These are phyloP conservation scores for Gaultheria prostrata DNA, from an alignment of 148 eudicot species.

Conservation along the genomic window DNA sequence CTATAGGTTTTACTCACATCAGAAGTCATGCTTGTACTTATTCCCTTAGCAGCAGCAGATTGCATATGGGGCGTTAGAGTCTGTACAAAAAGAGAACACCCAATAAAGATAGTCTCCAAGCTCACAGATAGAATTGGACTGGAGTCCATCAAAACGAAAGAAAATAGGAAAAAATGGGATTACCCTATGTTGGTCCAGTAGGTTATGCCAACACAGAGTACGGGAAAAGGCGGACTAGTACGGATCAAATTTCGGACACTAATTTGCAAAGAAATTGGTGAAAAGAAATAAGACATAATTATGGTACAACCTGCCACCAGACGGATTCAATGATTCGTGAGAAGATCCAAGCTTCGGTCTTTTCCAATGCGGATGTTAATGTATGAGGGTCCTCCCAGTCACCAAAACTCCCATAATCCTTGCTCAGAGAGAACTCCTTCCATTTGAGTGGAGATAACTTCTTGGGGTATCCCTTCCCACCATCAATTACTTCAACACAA, in stretches of 20 bases:
- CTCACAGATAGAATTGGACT: not conserved
- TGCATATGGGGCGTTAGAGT: slow-evolving; percentile 80
- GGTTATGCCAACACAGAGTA: slow-evolving; percentile 4
- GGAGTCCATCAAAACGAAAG: not conserved
- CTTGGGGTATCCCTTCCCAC: slow-evolving; percentile 35
- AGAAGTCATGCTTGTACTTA: slow-evolving; percentile 40
- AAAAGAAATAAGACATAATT: not conserved
- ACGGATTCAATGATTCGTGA: slow-evolving; percentile 80
- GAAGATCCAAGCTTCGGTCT: slow-evolving; percentile 86
- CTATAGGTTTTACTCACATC: slow-evolving; percentile 32
- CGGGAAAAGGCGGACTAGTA: not conserved
- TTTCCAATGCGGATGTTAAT: slow-evolving; percentile 60
- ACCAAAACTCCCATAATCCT: slow-evolving; percentile 28
- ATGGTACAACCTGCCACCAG: slow-evolving; percentile 92
- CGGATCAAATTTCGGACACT: not conserved
- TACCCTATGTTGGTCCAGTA: not conserved
- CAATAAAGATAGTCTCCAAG: not conserved
- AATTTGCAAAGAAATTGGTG: not conserved
- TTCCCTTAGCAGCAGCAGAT: slow-evolving; percentile 68
- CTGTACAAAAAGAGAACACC: slow-evolving; percentile 33
- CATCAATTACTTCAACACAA: slow-evolving; percentile 20
- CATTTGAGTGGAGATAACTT: slow-evolving; percentile 43
- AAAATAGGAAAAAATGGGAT: not conserved
- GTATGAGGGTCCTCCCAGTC: slow-evolving; percentile 58
- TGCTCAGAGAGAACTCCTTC: slow-evolving; percentile 45